Percentiles rank a stretch among this genome's conserved stretches.
Conservation (phyloP, 2,329 filamentous ascomycete genomes). For the Pezicula rhizophila region DNA sequence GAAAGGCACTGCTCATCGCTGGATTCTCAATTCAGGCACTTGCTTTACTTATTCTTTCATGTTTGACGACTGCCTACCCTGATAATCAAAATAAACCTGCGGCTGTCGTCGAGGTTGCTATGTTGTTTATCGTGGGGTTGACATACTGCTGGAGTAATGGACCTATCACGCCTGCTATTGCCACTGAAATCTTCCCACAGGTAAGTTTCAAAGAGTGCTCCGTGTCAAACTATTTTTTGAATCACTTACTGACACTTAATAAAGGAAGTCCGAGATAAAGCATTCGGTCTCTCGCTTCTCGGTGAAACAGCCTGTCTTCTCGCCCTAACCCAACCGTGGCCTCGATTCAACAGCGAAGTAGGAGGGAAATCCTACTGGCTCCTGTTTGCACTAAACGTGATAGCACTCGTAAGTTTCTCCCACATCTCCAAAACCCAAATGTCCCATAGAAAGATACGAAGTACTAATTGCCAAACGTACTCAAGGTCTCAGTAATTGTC, state of each 20-base stretch:
- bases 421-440: neutral
- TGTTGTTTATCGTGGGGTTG: conserved; percentile 36
- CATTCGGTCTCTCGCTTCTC: conserved; percentile 28
- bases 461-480: conserved; percentile 3
- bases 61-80: conserved; percentile 32
- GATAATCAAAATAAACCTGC: conserved; percentile 31
- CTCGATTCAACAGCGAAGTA: conserved; percentile 31
- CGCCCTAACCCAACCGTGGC: conserved; percentile 35
- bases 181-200: conserved; percentile 33
- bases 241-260: too few relatives aligned
- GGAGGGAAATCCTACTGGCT: conserved; percentile 34
- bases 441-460: neutral
- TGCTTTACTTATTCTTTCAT: conserved; percentile 31
- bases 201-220: too few relatives aligned
- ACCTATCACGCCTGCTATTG: conserved; percentile 30
- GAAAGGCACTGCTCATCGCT: conserved; percentile 28
- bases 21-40: conserved; percentile 32
- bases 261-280: conserved; percentile 34
- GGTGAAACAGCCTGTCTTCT: conserved; percentile 34
- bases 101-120: conserved; percentile 33
- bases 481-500: conserved; percentile 27
- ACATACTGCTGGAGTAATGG: conserved; percentile 37
- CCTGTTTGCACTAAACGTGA: conserved; percentile 31
- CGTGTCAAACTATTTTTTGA: too few relatives aligned
- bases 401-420: conserved; percentile 21